These are phyloP conservation scores for Colletotrichum gigasporum DNA, from an alignment of 2,329 filamentous ascomycete genomes.

Conservation along the genomic window DNA sequence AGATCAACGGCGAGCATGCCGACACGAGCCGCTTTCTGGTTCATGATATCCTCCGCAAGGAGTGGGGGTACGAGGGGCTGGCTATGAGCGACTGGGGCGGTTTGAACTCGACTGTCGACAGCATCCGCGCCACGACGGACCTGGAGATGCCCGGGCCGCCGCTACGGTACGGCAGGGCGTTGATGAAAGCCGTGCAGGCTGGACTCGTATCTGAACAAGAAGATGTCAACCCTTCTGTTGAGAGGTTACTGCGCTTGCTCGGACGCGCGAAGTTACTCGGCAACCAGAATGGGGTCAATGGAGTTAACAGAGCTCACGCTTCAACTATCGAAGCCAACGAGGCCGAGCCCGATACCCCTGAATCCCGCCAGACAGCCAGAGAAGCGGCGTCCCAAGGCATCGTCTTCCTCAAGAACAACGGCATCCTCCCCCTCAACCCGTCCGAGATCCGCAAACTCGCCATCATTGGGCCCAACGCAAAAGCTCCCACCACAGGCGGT, in stretches of 20 bases:
- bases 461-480: conserved; percentile 35
- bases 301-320: background rate
- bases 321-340: background rate
- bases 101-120: conserved; percentile 44
- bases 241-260: background rate
- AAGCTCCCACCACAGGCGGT: conserved; percentile 32
- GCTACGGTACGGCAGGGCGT: background rate
- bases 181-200: background rate
- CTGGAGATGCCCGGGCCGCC: conserved; percentile 49
- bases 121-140: conserved; percentile 42
- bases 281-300: background rate
- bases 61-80: conserved; percentile 56
- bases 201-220: background rate
- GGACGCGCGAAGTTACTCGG: background rate
- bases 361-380: background rate
- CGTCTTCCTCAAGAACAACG: conserved; percentile 72
- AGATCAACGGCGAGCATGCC: conserved; percentile 54
- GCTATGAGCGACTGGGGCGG: conserved; percentile 59
- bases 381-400: conserved; percentile 41
- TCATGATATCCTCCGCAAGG: conserved; percentile 48
- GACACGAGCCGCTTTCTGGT: conserved; percentile 46
- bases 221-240: background rate
- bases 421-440: conserved; percentile 60
- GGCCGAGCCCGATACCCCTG: background rate
- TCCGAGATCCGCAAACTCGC: conserved; percentile 18